phyloP scores from a whole-genome alignment of 2,329 filamentous ascomycete species.

The Penicillium sp. region DNA sequence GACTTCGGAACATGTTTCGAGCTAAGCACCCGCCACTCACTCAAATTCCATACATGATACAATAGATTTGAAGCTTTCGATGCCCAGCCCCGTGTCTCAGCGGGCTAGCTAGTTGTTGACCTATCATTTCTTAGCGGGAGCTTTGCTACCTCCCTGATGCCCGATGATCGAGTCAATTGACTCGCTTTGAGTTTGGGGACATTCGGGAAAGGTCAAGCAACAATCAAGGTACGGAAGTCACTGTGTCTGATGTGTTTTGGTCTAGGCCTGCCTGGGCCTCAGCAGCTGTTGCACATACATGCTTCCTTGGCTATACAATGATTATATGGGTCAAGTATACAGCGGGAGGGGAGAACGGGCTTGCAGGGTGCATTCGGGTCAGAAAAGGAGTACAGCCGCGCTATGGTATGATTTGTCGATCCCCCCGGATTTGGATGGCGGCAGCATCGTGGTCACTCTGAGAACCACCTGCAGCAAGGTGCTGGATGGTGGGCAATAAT shows the following conservation, averaged over 20 bases:
- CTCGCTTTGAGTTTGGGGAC: neutral
- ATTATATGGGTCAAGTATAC: neutral
- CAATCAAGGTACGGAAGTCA: neutral
- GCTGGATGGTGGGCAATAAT: neutral
- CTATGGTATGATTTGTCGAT: conserved; percentile 9
- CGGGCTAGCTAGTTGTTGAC: conserved; percentile 3
- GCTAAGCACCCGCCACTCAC: conserved; percentile 1
- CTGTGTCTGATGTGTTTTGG: neutral
- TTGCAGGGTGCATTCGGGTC: conserved; percentile 16
- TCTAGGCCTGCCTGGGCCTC: neutral
- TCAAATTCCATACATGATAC: neutral
- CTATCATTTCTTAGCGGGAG: conserved; percentile 6
- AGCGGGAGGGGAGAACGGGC: neutral
- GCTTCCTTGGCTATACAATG: neutral
- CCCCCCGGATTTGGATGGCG: neutral
- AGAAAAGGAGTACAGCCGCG: conserved; percentile 11
- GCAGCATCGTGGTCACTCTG: conserved; percentile 5
- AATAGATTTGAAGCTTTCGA: neutral
- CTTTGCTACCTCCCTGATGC: neutral
- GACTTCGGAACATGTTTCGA: conserved; percentile 1
- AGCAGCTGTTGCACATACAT: neutral
- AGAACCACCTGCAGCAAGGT: neutral
- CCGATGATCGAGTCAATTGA: neutral
- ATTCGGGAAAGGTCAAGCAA: neutral
- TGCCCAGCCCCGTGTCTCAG: conserved; percentile 3